phyloP scores from a whole-genome alignment of 305 asterid genomes.

The Ruellia speciosa region DNA sequence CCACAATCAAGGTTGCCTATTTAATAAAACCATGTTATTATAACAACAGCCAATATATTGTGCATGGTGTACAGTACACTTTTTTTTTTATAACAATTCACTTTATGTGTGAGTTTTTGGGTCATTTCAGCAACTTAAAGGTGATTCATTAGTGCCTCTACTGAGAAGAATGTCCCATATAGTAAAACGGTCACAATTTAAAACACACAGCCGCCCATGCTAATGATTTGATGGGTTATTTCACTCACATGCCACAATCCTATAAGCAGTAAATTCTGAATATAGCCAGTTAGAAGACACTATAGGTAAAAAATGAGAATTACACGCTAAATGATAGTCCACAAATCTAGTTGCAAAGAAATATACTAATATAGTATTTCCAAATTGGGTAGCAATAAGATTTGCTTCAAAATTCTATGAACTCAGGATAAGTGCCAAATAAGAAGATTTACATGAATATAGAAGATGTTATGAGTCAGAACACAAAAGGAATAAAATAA shows the following conservation, averaged over 20 bases:
- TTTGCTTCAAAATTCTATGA: background rate
- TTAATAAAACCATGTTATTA: background rate
- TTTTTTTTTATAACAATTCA: too few species aligned
- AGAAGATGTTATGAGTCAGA: background rate
- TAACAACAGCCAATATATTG: background rate
- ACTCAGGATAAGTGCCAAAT: background rate
- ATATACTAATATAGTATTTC: too few species aligned
- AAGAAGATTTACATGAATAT: background rate
- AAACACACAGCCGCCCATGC: background rate
- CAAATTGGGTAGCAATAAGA: background rate
- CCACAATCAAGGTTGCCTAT: constrained; percentile 16
- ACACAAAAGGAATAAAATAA: background rate
- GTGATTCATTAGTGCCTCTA: background rate
- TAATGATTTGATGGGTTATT: background rate
- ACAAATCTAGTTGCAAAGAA: background rate
- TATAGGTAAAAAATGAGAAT: background rate
- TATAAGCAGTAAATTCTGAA: background rate
- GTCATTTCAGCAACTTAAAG: background rate
- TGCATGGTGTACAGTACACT: too few species aligned
- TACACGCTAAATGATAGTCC: background rate
- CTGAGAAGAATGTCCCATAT: background rate
- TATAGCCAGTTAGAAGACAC: background rate
- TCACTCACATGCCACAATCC: constrained; percentile 1
- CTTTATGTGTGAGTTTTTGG: background rate
- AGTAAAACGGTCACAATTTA: background rate